Evolutionary conservation across 2,329 filamentous ascomycete genomes (phyloP).

Genomic region (Cercospora sp.): DNA sequence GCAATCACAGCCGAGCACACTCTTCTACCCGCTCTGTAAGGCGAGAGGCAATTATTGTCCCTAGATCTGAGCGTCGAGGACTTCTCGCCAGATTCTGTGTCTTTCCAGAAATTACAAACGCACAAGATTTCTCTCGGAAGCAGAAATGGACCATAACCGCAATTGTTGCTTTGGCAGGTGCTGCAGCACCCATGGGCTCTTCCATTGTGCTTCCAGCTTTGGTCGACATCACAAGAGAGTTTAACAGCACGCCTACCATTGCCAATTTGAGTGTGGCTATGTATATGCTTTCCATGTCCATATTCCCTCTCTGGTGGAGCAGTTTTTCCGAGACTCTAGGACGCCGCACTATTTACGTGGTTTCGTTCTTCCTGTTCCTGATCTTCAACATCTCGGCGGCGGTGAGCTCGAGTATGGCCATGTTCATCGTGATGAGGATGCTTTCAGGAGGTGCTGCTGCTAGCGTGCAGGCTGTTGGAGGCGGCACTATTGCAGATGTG

Average conservation of each 20-base stretch:
- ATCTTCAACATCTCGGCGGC: constrained; percentile 70
- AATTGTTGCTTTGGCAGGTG: constrained; percentile 73
- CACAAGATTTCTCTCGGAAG: constrained; percentile 68
- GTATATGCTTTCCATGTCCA: constrained; percentile 77
- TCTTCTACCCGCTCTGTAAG: constrained; percentile 31
- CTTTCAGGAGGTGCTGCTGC: constrained; percentile 74
- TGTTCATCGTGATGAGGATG: constrained; percentile 76
- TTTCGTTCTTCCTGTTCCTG: constrained; percentile 70
- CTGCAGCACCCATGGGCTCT: constrained; percentile 78
- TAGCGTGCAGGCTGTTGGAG: constrained; percentile 78
- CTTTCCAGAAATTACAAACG: constrained; percentile 75
- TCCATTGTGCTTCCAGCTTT: constrained; percentile 79
- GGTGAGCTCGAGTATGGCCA: constrained; percentile 66
- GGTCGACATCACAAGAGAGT: constrained; percentile 60
- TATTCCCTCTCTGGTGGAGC: constrained; percentile 86
- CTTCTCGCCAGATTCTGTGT: constrained; percentile 69
- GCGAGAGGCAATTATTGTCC: constrained; percentile 47
- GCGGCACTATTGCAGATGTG: constrained; percentile 78
- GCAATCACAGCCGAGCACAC: constrained; percentile 30
- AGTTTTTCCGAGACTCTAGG: constrained; percentile 72
- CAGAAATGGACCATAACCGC: constrained; percentile 85
- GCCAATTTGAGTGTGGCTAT: constrained; percentile 75
- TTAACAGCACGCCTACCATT: constrained; percentile 63
- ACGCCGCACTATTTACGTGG: constrained; percentile 74
- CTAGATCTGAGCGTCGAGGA: constrained; percentile 63